Evolutionary conservation across 805 yeast species (phyloP), one percentile per base, ranked within the genome.

Genomic region (Monosporozyma solicola): DNA sequence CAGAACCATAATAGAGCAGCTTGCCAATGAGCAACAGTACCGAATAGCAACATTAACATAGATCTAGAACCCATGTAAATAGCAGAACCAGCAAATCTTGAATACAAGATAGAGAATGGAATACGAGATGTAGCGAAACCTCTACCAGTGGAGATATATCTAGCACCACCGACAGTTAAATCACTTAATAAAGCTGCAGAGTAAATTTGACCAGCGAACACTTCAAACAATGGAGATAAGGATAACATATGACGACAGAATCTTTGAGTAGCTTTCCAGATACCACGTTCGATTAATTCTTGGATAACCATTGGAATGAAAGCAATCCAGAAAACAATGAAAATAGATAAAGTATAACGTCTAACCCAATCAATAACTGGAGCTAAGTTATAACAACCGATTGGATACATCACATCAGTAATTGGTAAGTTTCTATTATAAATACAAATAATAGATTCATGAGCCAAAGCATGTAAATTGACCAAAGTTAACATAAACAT

Each of bases 1-100:
- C 98, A 94, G 82, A 94, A 94, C 97, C 97, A 94, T 58, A 92
- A 72, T 62, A 94, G 76, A 45, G 97, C 87, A 25, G 96, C 85
- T 73, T 88, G 95, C 98, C 98, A 86, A 64, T 82, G 83, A 31
- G 90, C 78, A 61, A 82, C 81, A 20, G 90, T 79, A 64, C 87
- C 89, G 57, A 84, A 84, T 56, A 84, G 69, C 58, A 85, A 76
- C 77, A 85, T 80, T 67, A 86, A 67, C 80, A 84, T 74, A 50
- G 82, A 80, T 76, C 91, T 82, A 22, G 88, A 84, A 72, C 95
- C 95, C 83, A 84, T 79, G 70, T 86, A 86, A 68, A 86, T 85
- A 41, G 92, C 85, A 31, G 89, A 83, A 55, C 84, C 87, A 49
- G 91, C 91, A 72, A 84, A 86, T 72, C 90, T 78, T 22, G 90